Evolutionary conservation across 1,284 basidiomycete genomes (phyloP).

Genomic region (Apiotrichum sp.): DNA sequence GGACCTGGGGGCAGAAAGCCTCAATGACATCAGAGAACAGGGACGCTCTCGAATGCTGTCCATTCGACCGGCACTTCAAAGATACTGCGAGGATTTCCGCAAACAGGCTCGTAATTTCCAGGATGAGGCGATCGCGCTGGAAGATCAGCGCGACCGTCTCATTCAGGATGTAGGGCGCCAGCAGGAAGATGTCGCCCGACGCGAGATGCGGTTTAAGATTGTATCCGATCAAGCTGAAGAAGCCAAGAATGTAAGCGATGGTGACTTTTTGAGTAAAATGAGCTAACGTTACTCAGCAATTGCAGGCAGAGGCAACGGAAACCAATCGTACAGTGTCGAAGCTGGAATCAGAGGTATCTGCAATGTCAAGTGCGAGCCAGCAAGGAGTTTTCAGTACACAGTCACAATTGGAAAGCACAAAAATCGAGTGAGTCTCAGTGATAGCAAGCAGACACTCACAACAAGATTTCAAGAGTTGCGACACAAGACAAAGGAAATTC

Average conservation of each 20-base stretch:
- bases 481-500: slow-evolving; percentile 36
- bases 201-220: slow-evolving; percentile 52
- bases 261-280: slow-evolving; percentile 10
- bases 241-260: slow-evolving; percentile 58
- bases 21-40: slow-evolving; percentile 55
- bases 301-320: slow-evolving; percentile 28
- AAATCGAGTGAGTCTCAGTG: slow-evolving; percentile 33
- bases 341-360: slow-evolving; percentile 34
- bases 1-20: slow-evolving; percentile 63
- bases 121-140: slow-evolving; percentile 65
- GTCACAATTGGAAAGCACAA: slow-evolving; percentile 34
- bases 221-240: slow-evolving; percentile 64
- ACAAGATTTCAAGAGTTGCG: slow-evolving; percentile 37
- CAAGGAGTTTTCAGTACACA: slow-evolving; percentile 33
- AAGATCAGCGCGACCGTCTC: slow-evolving; percentile 69
- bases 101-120: slow-evolving; percentile 62
- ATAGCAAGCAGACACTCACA: not conserved
- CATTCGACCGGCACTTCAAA: slow-evolving; percentile 64
- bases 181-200: slow-evolving; percentile 61
- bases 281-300: slow-evolving; percentile 22
- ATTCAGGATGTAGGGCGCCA: slow-evolving; percentile 36
- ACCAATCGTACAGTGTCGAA: slow-evolving; percentile 31
- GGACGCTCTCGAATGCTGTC: slow-evolving; percentile 62
- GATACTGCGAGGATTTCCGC: slow-evolving; percentile 62
- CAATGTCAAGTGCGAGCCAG: slow-evolving; percentile 34